These are phyloP conservation scores for Suillus subaureus DNA, from an alignment of 768 basidiomycete genomes.

Conservation along the genomic window DNA sequence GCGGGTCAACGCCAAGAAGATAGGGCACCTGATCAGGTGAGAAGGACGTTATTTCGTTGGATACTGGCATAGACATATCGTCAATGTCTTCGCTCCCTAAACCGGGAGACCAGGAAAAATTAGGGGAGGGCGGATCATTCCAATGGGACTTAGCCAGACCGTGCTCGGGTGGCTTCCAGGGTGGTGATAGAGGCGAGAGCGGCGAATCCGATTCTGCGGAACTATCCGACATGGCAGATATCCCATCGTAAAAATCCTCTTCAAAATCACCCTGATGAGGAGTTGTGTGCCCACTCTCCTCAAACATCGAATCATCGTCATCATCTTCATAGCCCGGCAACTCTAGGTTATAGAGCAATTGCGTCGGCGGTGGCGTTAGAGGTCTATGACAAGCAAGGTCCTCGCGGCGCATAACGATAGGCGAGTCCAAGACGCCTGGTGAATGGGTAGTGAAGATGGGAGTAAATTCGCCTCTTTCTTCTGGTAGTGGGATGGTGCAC, in stretches of 20 bases:
- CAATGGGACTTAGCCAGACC: constrained; percentile 17
- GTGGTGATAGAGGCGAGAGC: constrained; percentile 40
- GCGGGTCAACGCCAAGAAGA: constrained; percentile 26
- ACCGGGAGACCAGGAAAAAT: constrained; percentile 22
- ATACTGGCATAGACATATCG: constrained; percentile 11
- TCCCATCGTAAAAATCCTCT: constrained; percentile 19
- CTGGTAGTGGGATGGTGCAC: constrained; percentile 27
- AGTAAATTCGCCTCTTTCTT: constrained; percentile 21
- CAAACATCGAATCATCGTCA: constrained; percentile 16
- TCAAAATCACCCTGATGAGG: constrained; percentile 20
- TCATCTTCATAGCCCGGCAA: constrained; percentile 39
- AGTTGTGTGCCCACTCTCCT: constrained; percentile 18
- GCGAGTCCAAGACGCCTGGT: constrained; percentile 37
- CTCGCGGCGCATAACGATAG: constrained; percentile 34
- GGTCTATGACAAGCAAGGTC: constrained; percentile 33
- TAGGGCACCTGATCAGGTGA: constrained; percentile 23
- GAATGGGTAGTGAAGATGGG: constrained; percentile 29
- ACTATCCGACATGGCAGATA: constrained; percentile 19
- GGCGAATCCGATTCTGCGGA: constrained; percentile 18
- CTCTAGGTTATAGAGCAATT: constrained; percentile 37
- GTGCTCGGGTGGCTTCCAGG: constrained; percentile 25
- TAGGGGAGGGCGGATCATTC: constrained; percentile 18
- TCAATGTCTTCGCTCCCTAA: constrained; percentile 16
- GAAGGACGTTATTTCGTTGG: constrained; percentile 16
- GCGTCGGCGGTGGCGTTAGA: constrained; percentile 46